phyloP scores from a whole-genome alignment of 2,329 filamentous ascomycete species.

The Fusarium sp. region DNA sequence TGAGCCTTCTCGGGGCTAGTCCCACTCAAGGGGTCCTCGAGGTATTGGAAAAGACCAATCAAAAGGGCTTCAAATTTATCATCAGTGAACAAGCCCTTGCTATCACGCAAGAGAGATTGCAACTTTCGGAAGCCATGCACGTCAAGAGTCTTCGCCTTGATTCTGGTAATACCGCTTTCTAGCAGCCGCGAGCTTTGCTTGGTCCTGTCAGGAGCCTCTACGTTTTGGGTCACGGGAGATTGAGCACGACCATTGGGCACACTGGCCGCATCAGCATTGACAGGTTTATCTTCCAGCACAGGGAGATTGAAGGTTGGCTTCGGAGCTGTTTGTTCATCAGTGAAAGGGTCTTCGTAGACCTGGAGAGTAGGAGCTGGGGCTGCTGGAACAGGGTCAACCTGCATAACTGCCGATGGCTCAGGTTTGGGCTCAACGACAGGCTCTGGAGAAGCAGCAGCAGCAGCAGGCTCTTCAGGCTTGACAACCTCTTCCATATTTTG shows the following conservation, averaged over 20 bases:
- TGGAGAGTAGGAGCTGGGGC: constrained; percentile 53
- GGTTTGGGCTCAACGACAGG: constrained; percentile 24
- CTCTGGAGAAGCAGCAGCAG: constrained; percentile 5
- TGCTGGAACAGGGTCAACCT: constrained; percentile 24
- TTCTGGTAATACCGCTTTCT: constrained; percentile 79
- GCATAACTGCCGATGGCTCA: constrained; percentile 9
- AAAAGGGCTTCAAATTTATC: constrained; percentile 78
- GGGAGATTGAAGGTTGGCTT: constrained; percentile 60
- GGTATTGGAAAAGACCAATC: constrained; percentile 76
- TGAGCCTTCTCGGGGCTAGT: constrained; percentile 73
- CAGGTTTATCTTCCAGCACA: constrained; percentile 69
- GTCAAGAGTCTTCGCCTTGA: constrained; percentile 78
- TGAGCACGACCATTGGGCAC: constrained; percentile 47
- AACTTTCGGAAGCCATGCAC: constrained; percentile 84
- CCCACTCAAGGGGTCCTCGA: constrained; percentile 70
- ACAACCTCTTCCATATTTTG: constrained; percentile 40
- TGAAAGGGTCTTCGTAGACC: constrained; percentile 74
- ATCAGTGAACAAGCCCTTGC: constrained; percentile 71
- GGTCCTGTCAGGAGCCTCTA: constrained; percentile 60
- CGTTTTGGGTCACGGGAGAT: constrained; percentile 36
- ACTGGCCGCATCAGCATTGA: constrained; percentile 66
- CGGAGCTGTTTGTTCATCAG: constrained; percentile 60
- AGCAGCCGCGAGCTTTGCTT: constrained; percentile 73
- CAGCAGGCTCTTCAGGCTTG: neutral
- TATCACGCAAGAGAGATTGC: constrained; percentile 78